Evolutionary conservation across 1,139 yeast genomes (phyloP).

Genomic region (Magnusiomyces clavatus): DNA sequence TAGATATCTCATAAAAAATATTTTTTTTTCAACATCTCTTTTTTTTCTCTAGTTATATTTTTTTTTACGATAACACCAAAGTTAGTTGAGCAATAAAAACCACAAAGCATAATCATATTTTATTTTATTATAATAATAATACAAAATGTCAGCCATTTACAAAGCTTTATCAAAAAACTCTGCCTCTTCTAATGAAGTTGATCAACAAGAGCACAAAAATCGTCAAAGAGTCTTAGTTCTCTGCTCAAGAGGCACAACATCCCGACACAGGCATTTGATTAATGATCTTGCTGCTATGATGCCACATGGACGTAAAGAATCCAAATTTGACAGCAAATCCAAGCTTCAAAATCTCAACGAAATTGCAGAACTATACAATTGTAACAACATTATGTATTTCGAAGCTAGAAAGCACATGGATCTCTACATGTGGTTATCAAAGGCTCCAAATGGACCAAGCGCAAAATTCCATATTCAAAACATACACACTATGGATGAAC

Average conservation of each 20-base stretch:
- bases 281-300: constrained; percentile 69
- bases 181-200: constrained; percentile 20
- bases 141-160: constrained; percentile 52
- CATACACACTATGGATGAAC: constrained; percentile 91
- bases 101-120: too few relatives aligned
- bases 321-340: constrained; percentile 90
- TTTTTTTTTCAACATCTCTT: not conserved
- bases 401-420: constrained; percentile 97
- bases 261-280: constrained; percentile 89
- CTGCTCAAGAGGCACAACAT: constrained; percentile 84
- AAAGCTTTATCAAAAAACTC: constrained; percentile 56
- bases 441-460: constrained; percentile 98
- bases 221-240: constrained; percentile 58
- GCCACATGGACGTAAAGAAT: constrained; percentile 96
- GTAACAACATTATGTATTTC: constrained; percentile 89
- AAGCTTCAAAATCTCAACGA: constrained; percentile 85
- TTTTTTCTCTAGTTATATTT: not conserved
- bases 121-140: too few relatives aligned
- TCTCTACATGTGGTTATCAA: constrained; percentile 68
- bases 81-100: too few relatives aligned
- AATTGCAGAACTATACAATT: constrained; percentile 93
- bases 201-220: constrained; percentile 30
- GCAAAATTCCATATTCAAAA: constrained; percentile 89
- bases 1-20: not conserved
- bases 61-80: not conserved